Evolutionary conservation across 2,329 filamentous ascomycete genomes (phyloP).

Genomic region (Nemania sp.): DNA sequence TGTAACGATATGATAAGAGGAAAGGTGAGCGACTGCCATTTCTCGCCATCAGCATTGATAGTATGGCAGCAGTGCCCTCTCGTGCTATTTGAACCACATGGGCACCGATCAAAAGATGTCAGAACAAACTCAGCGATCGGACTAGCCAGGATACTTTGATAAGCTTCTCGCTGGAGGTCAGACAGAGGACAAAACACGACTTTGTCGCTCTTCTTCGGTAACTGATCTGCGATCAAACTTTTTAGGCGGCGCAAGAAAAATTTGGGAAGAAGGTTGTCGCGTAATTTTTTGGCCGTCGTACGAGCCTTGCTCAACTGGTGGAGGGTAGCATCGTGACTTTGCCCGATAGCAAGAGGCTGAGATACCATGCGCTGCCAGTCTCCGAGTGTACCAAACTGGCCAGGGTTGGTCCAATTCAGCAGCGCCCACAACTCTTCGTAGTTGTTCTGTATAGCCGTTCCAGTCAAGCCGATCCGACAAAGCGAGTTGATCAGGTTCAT

Average conservation of each 20-base stretch:
- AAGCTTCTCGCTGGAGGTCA: slow-evolving; percentile 76
- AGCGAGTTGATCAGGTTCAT: slow-evolving; percentile 91
- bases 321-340: slow-evolving; percentile 88
- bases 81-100: slow-evolving; percentile 69
- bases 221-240: slow-evolving; percentile 83
- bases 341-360: slow-evolving; percentile 79
- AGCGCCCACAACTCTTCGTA: slow-evolving; percentile 98
- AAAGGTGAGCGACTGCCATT: slow-evolving; percentile 80
- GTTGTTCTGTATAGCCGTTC: slow-evolving; percentile 96
- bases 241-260: slow-evolving; percentile 96
- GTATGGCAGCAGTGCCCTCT: slow-evolving; percentile 80
- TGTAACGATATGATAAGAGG: slow-evolving; percentile 81
- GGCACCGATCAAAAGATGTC: slow-evolving; percentile 67
- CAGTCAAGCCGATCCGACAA: slow-evolving; percentile 89
- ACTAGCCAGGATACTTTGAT: slow-evolving; percentile 78
- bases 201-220: slow-evolving; percentile 91
- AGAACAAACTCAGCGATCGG: slow-evolving; percentile 71
- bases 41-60: slow-evolving; percentile 60
- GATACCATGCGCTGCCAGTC: slow-evolving; percentile 82
- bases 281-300: slow-evolving; percentile 80
- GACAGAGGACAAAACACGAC: slow-evolving; percentile 96
- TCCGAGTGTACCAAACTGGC: slow-evolving; percentile 62
- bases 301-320: slow-evolving; percentile 80
- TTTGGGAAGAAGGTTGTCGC: slow-evolving; percentile 81
- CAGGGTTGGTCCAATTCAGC: slow-evolving; percentile 94